Percentiles rank a stretch among this genome's conserved stretches.
These are phyloP conservation scores for Gymnopilus junonius DNA, from an alignment of 768 basidiomycete species.

Conservation along the genomic window DNA sequence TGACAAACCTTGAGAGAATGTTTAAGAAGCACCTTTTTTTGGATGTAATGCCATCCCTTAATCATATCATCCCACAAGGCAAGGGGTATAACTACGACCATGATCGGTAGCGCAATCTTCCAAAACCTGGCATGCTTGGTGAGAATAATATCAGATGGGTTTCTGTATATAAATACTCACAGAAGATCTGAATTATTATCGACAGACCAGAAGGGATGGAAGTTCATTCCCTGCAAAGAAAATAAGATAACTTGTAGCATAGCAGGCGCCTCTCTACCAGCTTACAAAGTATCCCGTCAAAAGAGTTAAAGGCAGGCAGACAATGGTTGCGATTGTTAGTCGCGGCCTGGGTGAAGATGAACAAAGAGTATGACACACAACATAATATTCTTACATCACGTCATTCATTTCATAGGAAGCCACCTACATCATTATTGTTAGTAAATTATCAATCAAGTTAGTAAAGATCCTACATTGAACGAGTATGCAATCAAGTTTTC, in stretches of 20 bases:
- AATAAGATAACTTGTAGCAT: not conserved
- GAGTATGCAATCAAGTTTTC: constrained; percentile 77
- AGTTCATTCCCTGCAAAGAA: constrained; percentile 67
- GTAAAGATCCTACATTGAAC: constrained; percentile 59
- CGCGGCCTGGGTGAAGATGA: constrained; percentile 48
- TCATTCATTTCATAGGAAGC: constrained; percentile 78
- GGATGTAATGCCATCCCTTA: constrained; percentile 47
- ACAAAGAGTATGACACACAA: not conserved
- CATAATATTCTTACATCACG: constrained; percentile 55
- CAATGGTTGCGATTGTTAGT: constrained; percentile 69
- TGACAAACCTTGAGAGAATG: constrained; percentile 33
- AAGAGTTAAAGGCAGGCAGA: constrained; percentile 71
- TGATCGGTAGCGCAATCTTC: constrained; percentile 64
- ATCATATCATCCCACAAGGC: constrained; percentile 58
- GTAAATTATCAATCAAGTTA: not conserved
- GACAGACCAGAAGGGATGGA: constrained; percentile 53
- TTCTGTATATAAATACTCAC: constrained; percentile 18
- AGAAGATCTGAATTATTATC: constrained; percentile 48
- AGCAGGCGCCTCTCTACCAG: not conserved
- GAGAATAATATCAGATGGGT: not conserved
- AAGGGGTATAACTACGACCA: constrained; percentile 53
- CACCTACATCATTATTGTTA: constrained; percentile 50
- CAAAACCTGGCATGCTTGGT: constrained; percentile 54
- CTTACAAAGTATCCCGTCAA: constrained; percentile 70
- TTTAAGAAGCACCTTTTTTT: constrained; percentile 42